Conservation (phyloP, 108 stramenopile genomes). For the Skeletonema marinoi region DNA sequence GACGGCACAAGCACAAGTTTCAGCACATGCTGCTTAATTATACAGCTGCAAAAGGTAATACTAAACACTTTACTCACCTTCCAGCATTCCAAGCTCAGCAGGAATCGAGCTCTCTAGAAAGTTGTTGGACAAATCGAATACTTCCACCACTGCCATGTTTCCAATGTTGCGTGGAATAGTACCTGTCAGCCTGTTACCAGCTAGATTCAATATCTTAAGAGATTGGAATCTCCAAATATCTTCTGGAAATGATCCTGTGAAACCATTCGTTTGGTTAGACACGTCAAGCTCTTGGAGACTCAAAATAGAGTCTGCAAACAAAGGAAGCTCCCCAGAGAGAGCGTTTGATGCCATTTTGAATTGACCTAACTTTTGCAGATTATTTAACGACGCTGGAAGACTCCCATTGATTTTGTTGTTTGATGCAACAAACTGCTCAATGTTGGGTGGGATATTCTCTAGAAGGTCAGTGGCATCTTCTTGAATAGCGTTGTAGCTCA, state of each 20-base stretch:
- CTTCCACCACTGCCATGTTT: no score
- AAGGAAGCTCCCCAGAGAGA: constrained; percentile 21
- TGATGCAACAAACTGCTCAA: not conserved
- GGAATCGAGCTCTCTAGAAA: not conserved
- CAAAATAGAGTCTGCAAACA: not conserved
- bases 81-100: not conserved
- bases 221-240: not conserved
- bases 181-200: no score
- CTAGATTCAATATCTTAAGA: no score
- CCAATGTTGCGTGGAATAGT: no score
- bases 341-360: constrained; percentile 3
- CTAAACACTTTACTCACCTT: no score
- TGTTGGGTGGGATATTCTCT: constrained; percentile 21
- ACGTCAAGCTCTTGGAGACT: not conserved
- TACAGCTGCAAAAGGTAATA: no score
- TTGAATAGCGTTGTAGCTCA: constrained; percentile 41
- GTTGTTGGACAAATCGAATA: not conserved
- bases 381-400: not conserved
- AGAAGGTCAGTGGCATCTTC: constrained; percentile 24
- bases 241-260: constrained; percentile 15
- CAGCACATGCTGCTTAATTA: no score
- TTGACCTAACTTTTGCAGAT: not conserved
- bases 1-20: no score
- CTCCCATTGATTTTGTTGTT: constrained; percentile 16
- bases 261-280: constrained; percentile 12